Evolutionary conservation across 2,329 filamentous ascomycete genomes (phyloP), one percentile per base, ranked within the genome.

Genomic region (Dactylellina leptospora): DNA sequence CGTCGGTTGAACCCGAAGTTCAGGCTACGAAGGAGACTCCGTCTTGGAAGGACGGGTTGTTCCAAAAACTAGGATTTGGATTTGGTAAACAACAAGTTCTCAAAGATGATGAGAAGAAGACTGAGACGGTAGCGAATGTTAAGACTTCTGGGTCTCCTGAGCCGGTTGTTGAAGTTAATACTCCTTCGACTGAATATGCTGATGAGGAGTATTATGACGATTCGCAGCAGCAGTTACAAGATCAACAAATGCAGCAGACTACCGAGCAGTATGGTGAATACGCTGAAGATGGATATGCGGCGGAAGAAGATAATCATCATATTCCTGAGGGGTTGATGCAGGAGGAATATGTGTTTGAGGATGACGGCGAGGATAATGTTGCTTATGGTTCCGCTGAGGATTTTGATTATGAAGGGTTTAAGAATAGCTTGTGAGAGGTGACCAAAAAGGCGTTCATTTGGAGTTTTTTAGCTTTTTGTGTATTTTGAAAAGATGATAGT

Each of bases 331-430:
- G n/a, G 3, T 30, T 63, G 9, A 47, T 63, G 27, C 18, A 62
- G 22, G 66, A 71, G 3, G 58, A 71, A 27, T 71, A 71, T 30
- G 51, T 60, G 1, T 63, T 61, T 53, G 63, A 63, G n/a, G 58
- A 69, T 23, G 47, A 44, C 4, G 63, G 54, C 3, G 58, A 36
- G 8, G 66, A 71, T 13, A 23, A 8, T 22, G 56, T 25, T 4
- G 48, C 23, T 3, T 61, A 71, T 28, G 51, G 45, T 11, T 55
- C 44, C 1, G 28, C 47, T 8, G 50, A 70, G 23, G 66, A 58
- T 13, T 71, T 71, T 38, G 66, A 71, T 47, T 71, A 71, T 36
- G 66, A 71, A 20, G 47, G 50, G 13, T 71, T 63, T 16, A 55
- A 58, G 36, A 45, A 44, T 9, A 58, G 66, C 42, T 27, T 58